Conservation (phyloP, 352 stramenopile genomes). For the Globisporangium alternatum region DNA sequence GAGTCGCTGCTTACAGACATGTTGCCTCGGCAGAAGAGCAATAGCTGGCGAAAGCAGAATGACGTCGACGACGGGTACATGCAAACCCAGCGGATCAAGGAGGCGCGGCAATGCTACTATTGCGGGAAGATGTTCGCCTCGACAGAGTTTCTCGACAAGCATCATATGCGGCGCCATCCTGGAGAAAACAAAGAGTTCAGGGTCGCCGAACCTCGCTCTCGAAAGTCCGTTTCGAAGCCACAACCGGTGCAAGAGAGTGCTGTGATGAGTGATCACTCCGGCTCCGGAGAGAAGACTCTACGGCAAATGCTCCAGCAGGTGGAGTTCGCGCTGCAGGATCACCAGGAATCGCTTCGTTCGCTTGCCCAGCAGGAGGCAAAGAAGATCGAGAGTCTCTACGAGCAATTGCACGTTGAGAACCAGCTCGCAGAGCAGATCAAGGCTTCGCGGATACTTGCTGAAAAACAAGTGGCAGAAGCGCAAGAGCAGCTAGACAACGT, state of each 20-base stretch:
- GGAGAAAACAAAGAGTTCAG: constrained; percentile 22
- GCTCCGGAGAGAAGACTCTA: constrained; percentile 21
- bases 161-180: constrained; percentile 48
- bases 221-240: neutral
- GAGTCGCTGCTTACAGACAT: constrained; percentile 52
- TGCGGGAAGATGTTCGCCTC: constrained; percentile 77
- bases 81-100: constrained; percentile 21
- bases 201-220: neutral
- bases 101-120: constrained; percentile 50
- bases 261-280: constrained; percentile 5
- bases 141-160: constrained; percentile 55
- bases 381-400: constrained; percentile 54
- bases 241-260: constrained; percentile 8
- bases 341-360: constrained; percentile 45
- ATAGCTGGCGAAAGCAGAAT: constrained; percentile 1
- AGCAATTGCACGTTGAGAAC: constrained; percentile 45
- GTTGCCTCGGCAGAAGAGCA: constrained; percentile 23
- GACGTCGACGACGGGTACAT: constrained; percentile 4
- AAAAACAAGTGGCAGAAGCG: constrained; percentile 29
- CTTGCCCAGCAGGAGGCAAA: constrained; percentile 41
- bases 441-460: constrained; percentile 20
- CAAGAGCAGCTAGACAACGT: constrained; percentile 38
- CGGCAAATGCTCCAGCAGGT: constrained; percentile 54
- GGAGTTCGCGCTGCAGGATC: constrained; percentile 39
- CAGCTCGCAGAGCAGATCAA: constrained; percentile 46